These are phyloP conservation scores for Penicillium silybi DNA, from an alignment of 495 filamentous ascomycete species.

Conservation along the genomic window DNA sequence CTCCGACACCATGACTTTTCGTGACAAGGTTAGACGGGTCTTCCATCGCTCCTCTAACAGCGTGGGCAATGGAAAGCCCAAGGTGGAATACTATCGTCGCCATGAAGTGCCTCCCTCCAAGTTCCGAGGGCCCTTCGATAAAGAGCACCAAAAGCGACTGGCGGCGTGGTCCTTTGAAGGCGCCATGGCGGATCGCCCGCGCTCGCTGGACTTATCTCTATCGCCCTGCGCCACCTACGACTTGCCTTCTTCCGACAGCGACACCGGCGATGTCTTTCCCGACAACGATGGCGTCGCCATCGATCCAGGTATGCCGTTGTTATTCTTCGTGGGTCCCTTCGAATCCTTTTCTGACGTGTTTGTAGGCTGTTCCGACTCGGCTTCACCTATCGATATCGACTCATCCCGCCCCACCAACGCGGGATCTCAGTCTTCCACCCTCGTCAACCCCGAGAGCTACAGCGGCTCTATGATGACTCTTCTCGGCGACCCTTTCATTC, in stretches of 20 bases:
- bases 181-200: constrained; percentile 34
- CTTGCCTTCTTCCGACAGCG: constrained; percentile 9
- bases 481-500: constrained; percentile 20
- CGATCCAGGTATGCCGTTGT: constrained; percentile 32
- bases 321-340: not conserved
- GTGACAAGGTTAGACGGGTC: constrained; percentile 39
- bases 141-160: constrained; percentile 45
- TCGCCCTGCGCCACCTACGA: constrained; percentile 38
- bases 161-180: constrained; percentile 48
- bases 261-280: constrained; percentile 12
- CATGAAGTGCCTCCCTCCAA: constrained; percentile 50
- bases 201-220: constrained; percentile 34
- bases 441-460: constrained; percentile 38
- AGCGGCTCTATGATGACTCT: constrained; percentile 41
- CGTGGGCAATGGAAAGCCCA: constrained; percentile 33
- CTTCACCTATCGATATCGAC: constrained; percentile 5
- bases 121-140: constrained; percentile 50
- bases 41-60: constrained; percentile 34
- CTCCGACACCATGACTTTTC: constrained; percentile 38
- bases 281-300: constrained; percentile 24
- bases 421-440: constrained; percentile 39
- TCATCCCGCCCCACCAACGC: constrained; percentile 24
- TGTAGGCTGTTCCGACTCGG: constrained; percentile 5
- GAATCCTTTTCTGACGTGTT: not conserved
- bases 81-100: constrained; percentile 50